Conservation (phyloP, 768 basidiomycete genomes). For the Candolleomyces eurysporus region DNA sequence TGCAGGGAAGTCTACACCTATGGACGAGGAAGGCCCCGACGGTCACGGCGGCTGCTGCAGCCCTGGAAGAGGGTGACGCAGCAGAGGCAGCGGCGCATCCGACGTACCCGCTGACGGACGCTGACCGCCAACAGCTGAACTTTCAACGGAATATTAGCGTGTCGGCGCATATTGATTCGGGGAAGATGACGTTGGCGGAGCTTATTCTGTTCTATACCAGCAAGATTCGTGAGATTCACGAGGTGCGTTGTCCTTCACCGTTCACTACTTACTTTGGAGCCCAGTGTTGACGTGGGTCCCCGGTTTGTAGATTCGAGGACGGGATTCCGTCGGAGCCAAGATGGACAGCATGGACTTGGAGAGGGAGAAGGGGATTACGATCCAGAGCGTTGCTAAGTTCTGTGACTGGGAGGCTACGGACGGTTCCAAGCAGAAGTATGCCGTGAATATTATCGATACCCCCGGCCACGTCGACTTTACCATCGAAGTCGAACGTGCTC, state of each 20-base stretch:
- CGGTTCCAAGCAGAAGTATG: constrained; percentile 73
- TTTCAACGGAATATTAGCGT: constrained; percentile 96
- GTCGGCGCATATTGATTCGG: constrained; percentile 93
- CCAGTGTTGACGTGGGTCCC: no score
- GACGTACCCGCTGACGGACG: constrained; percentile 51
- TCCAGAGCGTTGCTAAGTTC: constrained; percentile 97
- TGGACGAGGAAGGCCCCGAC: background rate
- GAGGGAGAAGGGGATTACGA: constrained; percentile 98
- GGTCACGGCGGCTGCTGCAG: constrained; percentile 45
- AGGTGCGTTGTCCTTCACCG: constrained; percentile 76
- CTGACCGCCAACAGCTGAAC: constrained; percentile 62
- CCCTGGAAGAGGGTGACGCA: constrained; percentile 25
- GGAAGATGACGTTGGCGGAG: constrained; percentile 97
- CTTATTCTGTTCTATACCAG: constrained; percentile 96
- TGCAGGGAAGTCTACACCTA: no score
- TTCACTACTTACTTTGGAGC: no score
- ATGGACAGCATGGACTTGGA: constrained; percentile 99
- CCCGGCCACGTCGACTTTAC: constrained; percentile 99
- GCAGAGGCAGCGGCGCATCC: constrained; percentile 22
- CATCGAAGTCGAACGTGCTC: constrained; percentile 96
- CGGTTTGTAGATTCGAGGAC: constrained; percentile 72
- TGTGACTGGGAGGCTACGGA: constrained; percentile 88
- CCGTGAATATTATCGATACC: constrained; percentile 98
- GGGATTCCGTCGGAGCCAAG: constrained; percentile 96
- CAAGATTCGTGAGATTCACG: constrained; percentile 92